Evolutionary conservation across 305 asterid genomes (phyloP), one percentile per base, ranked within the genome.

Genomic region (Fraxinus xanthoxyloides): DNA sequence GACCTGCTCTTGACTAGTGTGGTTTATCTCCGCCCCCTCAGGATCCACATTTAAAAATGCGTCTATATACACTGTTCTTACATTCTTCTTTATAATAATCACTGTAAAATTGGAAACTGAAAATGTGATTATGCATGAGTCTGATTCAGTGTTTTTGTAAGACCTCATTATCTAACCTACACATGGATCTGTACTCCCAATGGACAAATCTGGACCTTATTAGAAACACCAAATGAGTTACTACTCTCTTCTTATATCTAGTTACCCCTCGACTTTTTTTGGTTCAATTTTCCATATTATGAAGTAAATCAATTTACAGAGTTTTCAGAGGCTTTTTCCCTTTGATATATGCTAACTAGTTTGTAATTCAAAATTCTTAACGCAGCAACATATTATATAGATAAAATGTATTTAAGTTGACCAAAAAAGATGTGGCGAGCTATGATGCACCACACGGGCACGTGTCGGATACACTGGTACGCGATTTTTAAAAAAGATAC

Each of bases 51-150:
- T 65, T 26, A 65, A 63, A 65, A 65, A 30, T 67, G 36, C 9
- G 1, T 59, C 30, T 67, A 28, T 67, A 67, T 67, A 28, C 40
- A 56, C 79, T 80, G 70, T 61, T 63, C 78, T 84, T 48, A 73
- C 80, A 26, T 61, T 78, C 72, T 85, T 36, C 72, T 70, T 30
- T 61, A 61, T 79, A 19, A 36, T 48, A n/a, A 32, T 67, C 76
- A 54, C 76, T 78, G 56, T 36, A 48, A 72, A 28, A 35, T 40
- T 65, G 51, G 70, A 76, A 65, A 80, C 63, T 28, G 61, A 72
- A 32, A 51, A 51, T 2, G 23, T 34, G 5, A 40, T 21, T 54
- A 21, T 78, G 74, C 23, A 31, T 7, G 59, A 8, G 38, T 26
- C 35, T 28, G 69, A 59, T 59, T 59, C 69, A 21, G 30, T 59